Evolutionary conservation across 805 yeast genomes (phyloP), one percentile per base, ranked within the genome.

Genomic region (Myxozyma melibiosi): DNA sequence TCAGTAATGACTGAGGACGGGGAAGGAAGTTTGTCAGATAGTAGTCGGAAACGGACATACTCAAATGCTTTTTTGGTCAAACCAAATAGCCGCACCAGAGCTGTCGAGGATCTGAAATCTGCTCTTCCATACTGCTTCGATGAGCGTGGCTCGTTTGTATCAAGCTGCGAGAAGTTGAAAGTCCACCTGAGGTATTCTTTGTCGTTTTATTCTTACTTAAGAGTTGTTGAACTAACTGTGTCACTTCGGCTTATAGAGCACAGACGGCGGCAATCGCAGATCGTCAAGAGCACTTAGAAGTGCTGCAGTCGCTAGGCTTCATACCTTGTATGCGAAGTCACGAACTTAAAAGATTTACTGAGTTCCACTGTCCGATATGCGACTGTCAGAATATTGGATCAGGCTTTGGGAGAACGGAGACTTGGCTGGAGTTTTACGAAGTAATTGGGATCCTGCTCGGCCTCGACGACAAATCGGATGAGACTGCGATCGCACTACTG

Each of bases 341-440:
- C 33, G 24, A 8, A 13, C 46, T 50, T 28, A 40, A 47, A 20
- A 16, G 11, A 7, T 22, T 25, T 16, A 27, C 20, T 13, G 42
- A 38, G 8, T 24, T 37, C 11, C 30, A 24, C 14, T 52, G 55
- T 20, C 13, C 20, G 11, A 28, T 8, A 28, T 47, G 51, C 14
- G 35, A 47, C 27, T 11, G 14, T 5, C 30, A 18, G 4, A 3
- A n/a, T 13, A 11, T 22, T 25, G 6, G 9, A 8, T 22, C 14
- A 4, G n/a, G 5, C 2, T 1, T 11, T 5, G 14, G 18, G 8
- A 39, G 30, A 20, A 18, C 8, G 11, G 27, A 31, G 7, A 7
- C 31, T n/a, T 49, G 53, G 53, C 18, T 20, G 8, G 53, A 49
- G 31, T 27, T 28, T 14, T 25, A 31, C 18, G 33, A 49, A n/a